Evolutionary conservation across 345 rosid species (phyloP).

Genomic region (Rhodamnia rubescens): DNA sequence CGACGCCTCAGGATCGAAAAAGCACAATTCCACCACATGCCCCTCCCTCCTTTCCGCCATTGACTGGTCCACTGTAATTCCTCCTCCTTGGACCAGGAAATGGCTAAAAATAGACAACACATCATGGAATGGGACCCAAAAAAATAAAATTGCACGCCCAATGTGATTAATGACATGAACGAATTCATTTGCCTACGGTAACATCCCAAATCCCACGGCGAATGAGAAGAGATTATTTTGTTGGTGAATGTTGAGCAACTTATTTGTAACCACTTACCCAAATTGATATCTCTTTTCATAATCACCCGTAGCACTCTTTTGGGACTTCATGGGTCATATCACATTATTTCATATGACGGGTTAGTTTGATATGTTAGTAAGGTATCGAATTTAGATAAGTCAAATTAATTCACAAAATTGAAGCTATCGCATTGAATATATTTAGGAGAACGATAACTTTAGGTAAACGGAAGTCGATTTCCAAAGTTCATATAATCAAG

Average conservation of each 20-base stretch:
- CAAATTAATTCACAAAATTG: background rate
- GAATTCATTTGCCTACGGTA: background rate
- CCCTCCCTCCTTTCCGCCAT: background rate
- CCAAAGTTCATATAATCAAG: background rate
- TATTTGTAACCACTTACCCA: background rate
- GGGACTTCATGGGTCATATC: background rate
- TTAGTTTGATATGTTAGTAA: background rate
- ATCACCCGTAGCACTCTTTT: background rate
- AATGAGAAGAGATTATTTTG: background rate
- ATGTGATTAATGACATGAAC: background rate
- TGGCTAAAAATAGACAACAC: background rate
- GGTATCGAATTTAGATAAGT: background rate
- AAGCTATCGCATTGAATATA: background rate
- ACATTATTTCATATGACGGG: background rate
- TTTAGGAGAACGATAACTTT: background rate
- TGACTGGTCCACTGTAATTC: background rate
- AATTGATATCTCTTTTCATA: background rate
- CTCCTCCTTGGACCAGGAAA: background rate
- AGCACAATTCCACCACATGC: background rate
- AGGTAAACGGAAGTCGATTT: background rate
- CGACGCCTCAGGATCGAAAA: background rate
- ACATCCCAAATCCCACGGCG: background rate
- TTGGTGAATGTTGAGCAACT: background rate
- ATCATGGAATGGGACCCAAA: background rate
- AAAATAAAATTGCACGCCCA: background rate